Conservation (phyloP, 2,329 filamentous ascomycete genomes). For the Neonectria ditissima region DNA sequence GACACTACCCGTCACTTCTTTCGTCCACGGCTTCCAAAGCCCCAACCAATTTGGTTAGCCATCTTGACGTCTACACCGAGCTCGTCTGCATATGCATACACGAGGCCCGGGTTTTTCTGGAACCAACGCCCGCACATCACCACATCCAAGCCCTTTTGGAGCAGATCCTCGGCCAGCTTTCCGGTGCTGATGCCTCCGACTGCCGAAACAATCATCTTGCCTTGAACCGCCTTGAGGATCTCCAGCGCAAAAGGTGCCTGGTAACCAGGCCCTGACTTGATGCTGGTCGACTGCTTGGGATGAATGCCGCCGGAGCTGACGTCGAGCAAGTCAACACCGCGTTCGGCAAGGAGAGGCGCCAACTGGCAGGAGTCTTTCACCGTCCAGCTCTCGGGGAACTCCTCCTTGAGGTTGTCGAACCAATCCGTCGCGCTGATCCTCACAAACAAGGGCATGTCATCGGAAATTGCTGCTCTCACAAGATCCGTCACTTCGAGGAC, state of each 20-base stretch:
- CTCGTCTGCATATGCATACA: slow-evolving; percentile 63
- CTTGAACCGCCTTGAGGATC: slow-evolving; percentile 48
- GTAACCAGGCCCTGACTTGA: slow-evolving; percentile 69
- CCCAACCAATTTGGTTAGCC: slow-evolving; percentile 53
- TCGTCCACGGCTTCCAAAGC: background rate
- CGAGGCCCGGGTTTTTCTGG: slow-evolving; percentile 64
- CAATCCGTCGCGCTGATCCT: slow-evolving; percentile 80
- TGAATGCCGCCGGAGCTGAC: slow-evolving; percentile 74
- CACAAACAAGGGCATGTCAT: slow-evolving; percentile 76
- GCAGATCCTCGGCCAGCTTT: slow-evolving; percentile 56
- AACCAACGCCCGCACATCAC: slow-evolving; percentile 61
- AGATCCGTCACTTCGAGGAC: slow-evolving; percentile 74
- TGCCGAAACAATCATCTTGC: slow-evolving; percentile 67
- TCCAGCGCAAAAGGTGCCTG: slow-evolving; percentile 74
- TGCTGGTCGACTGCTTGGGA: slow-evolving; percentile 54
- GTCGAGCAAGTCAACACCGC: slow-evolving; percentile 77
- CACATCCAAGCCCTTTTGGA: slow-evolving; percentile 58
- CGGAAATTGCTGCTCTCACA: slow-evolving; percentile 71
- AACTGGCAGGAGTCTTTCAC: slow-evolving; percentile 13
- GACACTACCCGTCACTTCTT: background rate
- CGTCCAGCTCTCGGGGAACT: slow-evolving; percentile 20
- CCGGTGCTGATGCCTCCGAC: slow-evolving; percentile 47
- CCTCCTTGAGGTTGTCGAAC: slow-evolving; percentile 43
- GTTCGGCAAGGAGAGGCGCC: slow-evolving; percentile 47
- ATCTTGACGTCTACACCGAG: slow-evolving; percentile 57